Base-by-base conservation (phyloP, 164 flowering plant species). In the Santalum album region DNA sequence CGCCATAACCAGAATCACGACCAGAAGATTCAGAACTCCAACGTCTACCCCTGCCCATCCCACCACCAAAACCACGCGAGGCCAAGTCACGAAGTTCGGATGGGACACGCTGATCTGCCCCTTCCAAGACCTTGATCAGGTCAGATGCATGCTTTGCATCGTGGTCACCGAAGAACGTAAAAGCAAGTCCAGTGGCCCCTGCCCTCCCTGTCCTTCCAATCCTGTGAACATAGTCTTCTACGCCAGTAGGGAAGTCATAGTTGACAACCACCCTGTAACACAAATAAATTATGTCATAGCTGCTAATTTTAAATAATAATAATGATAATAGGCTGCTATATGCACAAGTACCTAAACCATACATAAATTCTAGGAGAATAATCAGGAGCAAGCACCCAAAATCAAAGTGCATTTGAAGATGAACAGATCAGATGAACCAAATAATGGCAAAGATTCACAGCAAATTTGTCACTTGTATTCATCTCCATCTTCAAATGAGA, bases 181-280 rank as follows among this genome's bases (percentile, higher is more conserved):
- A 74, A 49, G 97, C 86, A 44, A 75, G 10, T 35, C 97, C 97
- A 55, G 85, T 84, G 36, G 97, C 95, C 24, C 97, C 97, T 6
- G 90, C 97, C 53, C 97, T 80, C 5, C 97, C 97, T 35, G 97
- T 90, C 58, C 97, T 74, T 23, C 97, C 97, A 63, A 90, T 90
- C 64, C 97, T 75, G 67, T 90, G 97, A 22, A 90, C 95, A 65
- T 90, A 90, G 60, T 90, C 97, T 68, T 90, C 95, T 19, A 90
- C 66, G 46, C 97, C 97, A 12, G 83, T 81, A 3, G 97, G 97
- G 65, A 90, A 90, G 63, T 90, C 97, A 66, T 82, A 90, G 65
- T 87, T 90, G 77, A 90, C 32, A 34, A 90, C 95, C 69, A 83
- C 90, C 85, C 95, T 89, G 77, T 39, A 43, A 62, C 17, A 34